These are phyloP conservation scores for Cystofilobasidium macerans DNA, from an alignment of 768 basidiomycete species.

Conservation along the genomic window DNA sequence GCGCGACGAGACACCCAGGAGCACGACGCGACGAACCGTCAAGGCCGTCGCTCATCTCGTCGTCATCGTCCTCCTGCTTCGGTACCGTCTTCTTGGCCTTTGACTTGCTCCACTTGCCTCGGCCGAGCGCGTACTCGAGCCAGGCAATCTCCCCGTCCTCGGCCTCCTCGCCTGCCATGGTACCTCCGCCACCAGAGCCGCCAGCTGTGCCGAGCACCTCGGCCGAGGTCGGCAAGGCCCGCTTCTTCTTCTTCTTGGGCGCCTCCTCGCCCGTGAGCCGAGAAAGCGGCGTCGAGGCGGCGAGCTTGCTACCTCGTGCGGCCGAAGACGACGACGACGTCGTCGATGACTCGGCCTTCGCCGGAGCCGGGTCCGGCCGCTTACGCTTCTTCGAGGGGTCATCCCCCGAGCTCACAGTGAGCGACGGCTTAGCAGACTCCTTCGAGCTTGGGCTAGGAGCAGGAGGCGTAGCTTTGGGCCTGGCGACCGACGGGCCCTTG, in stretches of 20 bases:
- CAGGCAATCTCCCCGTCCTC: slow-evolving; percentile 25
- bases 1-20: too few species aligned
- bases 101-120: slow-evolving; percentile 3
- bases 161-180: slow-evolving; percentile 10
- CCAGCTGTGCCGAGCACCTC: background rate
- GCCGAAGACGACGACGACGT: background rate
- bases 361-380: background rate
- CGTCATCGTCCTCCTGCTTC: slow-evolving; percentile 13
- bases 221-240: background rate
- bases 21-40: slow-evolving; percentile 16
- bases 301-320: background rate
- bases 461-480: background rate
- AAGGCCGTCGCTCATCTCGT: slow-evolving; percentile 21
- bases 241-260: slow-evolving; percentile 9
- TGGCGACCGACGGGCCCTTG: background rate
- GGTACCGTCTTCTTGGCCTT: slow-evolving; percentile 4
- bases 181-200: background rate
- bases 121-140: slow-evolving; percentile 22
- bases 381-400: background rate
- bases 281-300: slow-evolving; percentile 22
- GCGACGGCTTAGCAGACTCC: background rate
- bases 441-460: background rate
- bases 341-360: background rate
- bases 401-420: background rate
- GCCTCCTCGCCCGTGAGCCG: slow-evolving; percentile 16